Conservation (phyloP, 1,284 basidiomycete species). For the Inonotus hispidus region DNA sequence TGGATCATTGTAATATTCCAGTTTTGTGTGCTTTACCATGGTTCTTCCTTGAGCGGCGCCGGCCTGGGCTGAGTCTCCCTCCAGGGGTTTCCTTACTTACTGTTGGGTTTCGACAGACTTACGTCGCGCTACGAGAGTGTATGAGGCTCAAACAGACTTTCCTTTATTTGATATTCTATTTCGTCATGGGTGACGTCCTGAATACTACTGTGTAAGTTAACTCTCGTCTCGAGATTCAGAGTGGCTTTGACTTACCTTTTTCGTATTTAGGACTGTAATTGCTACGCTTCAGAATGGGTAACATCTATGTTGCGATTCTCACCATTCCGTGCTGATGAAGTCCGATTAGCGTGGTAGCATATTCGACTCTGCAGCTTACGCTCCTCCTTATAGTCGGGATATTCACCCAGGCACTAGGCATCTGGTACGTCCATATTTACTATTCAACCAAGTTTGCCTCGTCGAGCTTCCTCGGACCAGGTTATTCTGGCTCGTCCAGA, state of each 20-base stretch:
- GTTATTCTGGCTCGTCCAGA: constrained; percentile 75
- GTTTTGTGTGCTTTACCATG: constrained; percentile 72
- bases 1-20: constrained; percentile 26
- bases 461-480: constrained; percentile 31
- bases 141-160: constrained; percentile 71
- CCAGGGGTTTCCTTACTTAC: constrained; percentile 57
- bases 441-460: constrained; percentile 3
- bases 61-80: constrained; percentile 64
- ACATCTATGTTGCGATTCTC: background rate
- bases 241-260: background rate
- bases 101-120: constrained; percentile 67
- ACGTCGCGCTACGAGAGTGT: constrained; percentile 62
- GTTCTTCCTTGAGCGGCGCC: constrained; percentile 67
- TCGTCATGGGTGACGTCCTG: constrained; percentile 72
- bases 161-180: constrained; percentile 70
- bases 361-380: constrained; percentile 63
- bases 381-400: constrained; percentile 75
- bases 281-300: constrained; percentile 74
- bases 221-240: background rate
- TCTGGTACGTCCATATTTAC: constrained; percentile 47
- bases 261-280: constrained; percentile 59
- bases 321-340: constrained; percentile 6
- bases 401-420: constrained; percentile 66
- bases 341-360: constrained; percentile 46
- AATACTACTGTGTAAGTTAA: constrained; percentile 64